These are phyloP conservation scores for Durusdinium trenchii DNA, from an alignment of 73 alveolate genomes.

Conservation along the genomic window DNA sequence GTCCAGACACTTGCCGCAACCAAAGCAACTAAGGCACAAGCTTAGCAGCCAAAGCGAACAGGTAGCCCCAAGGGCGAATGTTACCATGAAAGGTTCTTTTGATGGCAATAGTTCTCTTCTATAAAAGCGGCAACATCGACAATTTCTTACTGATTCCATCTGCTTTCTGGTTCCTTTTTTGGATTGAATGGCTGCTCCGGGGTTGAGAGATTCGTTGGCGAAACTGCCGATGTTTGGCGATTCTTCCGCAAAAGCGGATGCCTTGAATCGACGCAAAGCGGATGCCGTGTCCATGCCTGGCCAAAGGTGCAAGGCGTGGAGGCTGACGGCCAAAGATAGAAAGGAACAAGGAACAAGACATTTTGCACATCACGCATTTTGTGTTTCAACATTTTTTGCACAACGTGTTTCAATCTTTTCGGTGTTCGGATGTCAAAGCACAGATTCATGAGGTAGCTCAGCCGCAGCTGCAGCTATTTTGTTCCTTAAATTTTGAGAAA, in stretches of 20 bases:
- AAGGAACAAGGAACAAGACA: neutral
- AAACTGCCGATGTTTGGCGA: constrained; percentile 21
- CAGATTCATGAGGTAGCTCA: too few species aligned
- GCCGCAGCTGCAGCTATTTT: constrained; percentile 7
- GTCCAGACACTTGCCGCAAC: too few species aligned
- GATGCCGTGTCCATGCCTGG: constrained; percentile 53
- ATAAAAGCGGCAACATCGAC: too few species aligned
- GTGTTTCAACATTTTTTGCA: neutral
- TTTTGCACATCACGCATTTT: neutral
- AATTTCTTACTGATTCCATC: too few species aligned
- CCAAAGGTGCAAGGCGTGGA: constrained; percentile 66
- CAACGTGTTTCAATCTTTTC: neutral
- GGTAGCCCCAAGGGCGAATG: too few species aligned
- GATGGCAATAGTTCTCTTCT: too few species aligned
- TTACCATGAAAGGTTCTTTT: too few species aligned
- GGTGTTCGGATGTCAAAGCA: too few species aligned
- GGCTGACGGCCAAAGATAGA: constrained; percentile 2
- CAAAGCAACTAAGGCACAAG: too few species aligned
- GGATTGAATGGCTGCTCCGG: too few species aligned
- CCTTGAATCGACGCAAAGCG: constrained; percentile 59
- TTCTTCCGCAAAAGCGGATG: constrained; percentile 30
- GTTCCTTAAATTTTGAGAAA: constrained; percentile 1
- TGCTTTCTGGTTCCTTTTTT: too few species aligned
- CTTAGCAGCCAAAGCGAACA: too few species aligned
- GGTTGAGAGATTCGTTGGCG: neutral